These are phyloP conservation scores for Didymella pomorum DNA, from an alignment of 2,329 filamentous ascomycete species.

Conservation along the genomic window DNA sequence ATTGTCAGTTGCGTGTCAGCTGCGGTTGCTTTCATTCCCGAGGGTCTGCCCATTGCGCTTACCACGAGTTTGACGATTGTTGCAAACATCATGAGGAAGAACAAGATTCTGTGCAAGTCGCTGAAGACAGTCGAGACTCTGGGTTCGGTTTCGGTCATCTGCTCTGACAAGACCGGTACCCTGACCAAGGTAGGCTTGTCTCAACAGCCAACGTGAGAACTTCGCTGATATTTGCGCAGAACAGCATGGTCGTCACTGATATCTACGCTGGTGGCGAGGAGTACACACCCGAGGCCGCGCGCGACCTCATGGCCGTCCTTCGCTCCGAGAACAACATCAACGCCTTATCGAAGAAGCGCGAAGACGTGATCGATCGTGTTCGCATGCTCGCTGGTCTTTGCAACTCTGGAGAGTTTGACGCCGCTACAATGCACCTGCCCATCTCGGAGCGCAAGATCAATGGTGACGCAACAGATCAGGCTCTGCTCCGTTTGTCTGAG, in stretches of 20 bases:
- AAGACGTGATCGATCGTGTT: conserved; percentile 60
- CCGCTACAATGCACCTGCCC: conserved; percentile 66
- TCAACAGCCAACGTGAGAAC: background rate
- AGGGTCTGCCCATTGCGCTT: conserved; percentile 55
- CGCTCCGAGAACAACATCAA: conserved; percentile 50
- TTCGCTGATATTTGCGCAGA: conserved; percentile 53
- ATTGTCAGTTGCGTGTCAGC: conserved; percentile 74
- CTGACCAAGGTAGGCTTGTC: conserved; percentile 59
- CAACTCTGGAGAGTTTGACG: conserved; percentile 79
- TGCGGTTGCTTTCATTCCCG: conserved; percentile 75
- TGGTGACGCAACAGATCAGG: conserved; percentile 79
- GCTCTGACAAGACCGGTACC: conserved; percentile 80
- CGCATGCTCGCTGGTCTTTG: conserved; percentile 71
- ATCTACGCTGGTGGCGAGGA: conserved; percentile 65
- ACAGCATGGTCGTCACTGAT: conserved; percentile 77
- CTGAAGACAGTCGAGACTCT: conserved; percentile 81
- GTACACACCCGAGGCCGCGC: conserved; percentile 62
- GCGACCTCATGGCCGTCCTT: conserved; percentile 43
- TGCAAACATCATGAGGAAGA: conserved; percentile 77
- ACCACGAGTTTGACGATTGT: conserved; percentile 74
- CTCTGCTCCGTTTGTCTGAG: conserved; percentile 76
- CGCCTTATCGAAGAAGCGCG: conserved; percentile 31
- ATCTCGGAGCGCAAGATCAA: conserved; percentile 70
- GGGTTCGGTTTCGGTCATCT: conserved; percentile 75
- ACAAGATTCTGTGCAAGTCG: conserved; percentile 81